Percentiles rank a stretch among this genome's conserved stretches.
phyloP scores from a whole-genome alignment of 768 basidiomycete species.

The Artomyces pyxidatus region DNA sequence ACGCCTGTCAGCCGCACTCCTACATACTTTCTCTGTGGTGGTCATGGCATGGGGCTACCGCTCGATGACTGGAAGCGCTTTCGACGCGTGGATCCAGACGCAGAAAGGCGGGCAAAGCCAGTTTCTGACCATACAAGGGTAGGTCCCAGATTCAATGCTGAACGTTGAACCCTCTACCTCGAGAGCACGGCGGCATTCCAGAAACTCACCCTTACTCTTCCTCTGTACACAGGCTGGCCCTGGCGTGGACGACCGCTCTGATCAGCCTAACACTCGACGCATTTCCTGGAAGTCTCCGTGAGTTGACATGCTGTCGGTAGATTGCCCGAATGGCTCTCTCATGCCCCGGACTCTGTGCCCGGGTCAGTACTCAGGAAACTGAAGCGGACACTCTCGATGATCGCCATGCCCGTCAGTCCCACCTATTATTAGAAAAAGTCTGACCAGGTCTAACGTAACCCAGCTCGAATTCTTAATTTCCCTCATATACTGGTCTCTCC shows the following conservation, averaged over 20 bases:
- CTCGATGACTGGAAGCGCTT: conserved; percentile 14
- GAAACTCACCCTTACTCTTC: too few relatives aligned
- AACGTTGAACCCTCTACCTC: too few relatives aligned
- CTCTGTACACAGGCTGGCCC: conserved; percentile 26
- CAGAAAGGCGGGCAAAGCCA: conserved; percentile 62
- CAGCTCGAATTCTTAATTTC: conserved; percentile 42
- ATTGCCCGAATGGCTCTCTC: not conserved
- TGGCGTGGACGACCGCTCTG: conserved; percentile 34
- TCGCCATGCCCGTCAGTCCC: conserved; percentile 54
- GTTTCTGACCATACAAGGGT: conserved; percentile 79
- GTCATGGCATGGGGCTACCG: conserved; percentile 32
- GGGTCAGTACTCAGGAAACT: conserved; percentile 32
- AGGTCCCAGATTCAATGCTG: conserved; percentile 12
- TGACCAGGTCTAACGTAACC: too few relatives aligned
- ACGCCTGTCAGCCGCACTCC: conserved; percentile 2
- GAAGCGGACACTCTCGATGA: conserved; percentile 53
- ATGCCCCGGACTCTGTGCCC: not conserved
- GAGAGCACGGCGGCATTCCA: not conserved
- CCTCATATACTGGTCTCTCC: conserved; percentile 62
- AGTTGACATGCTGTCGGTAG: conserved; percentile 18
- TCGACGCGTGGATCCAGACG: conserved; percentile 24
- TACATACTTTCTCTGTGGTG: conserved; percentile 24
- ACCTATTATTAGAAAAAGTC: too few relatives aligned
- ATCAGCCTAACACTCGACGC: conserved; percentile 33
- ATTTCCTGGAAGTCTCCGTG: conserved; percentile 29